Evolutionary conservation across 2,329 filamentous ascomycete genomes (phyloP), one percentile per base, ranked within the genome.

Genomic region (Cordyceps farinosa): DNA sequence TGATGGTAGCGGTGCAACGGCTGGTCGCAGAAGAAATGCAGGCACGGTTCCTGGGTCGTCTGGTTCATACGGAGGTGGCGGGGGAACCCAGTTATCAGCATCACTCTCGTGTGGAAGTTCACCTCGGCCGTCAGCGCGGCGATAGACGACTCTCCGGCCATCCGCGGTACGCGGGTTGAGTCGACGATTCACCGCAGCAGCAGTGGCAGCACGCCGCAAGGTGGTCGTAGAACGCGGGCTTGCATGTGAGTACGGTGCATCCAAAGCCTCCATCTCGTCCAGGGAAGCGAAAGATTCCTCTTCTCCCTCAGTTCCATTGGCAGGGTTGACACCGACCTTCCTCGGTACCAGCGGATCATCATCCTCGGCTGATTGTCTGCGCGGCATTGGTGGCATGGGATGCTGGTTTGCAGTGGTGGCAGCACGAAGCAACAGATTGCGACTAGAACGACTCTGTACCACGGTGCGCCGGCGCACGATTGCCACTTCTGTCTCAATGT

Each of bases 51-150:
- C 80, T 0, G 84, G 84, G 54, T 86, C 84, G 0, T 90, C 87
- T 61, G 85, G 84, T 47, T 87, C 85, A 69, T 96, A 96, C 1
- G 90, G 90, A 3, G 91, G 91, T 9, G 91, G 91, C 5, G 91
- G 91, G 5, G 91, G 90, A 5, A 92, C 89, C 91, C 91, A 96
- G 69, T 93, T 91, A 70, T 95, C 91, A 4, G 91, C 90, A 72
- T 95, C 91, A 66, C 90, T 94, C 74, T 95, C 91, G 73, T 95
- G 90, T 4, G 91, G 91, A 68, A 92, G 83, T 69, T 93, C 89
- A 48, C 84, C 80, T 48, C 87, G 82, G 7, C 88, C 87, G 74
- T 91, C 88, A 15, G 89, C 88, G 52, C 88, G 84, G 51, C 87
- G 84, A 71, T 89, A 90, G 68, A 87, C 77, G 52, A 87, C 81